Evolutionary conservation across 352 stramenopile genomes (phyloP).

Genomic region (Phytophthora europaea): DNA sequence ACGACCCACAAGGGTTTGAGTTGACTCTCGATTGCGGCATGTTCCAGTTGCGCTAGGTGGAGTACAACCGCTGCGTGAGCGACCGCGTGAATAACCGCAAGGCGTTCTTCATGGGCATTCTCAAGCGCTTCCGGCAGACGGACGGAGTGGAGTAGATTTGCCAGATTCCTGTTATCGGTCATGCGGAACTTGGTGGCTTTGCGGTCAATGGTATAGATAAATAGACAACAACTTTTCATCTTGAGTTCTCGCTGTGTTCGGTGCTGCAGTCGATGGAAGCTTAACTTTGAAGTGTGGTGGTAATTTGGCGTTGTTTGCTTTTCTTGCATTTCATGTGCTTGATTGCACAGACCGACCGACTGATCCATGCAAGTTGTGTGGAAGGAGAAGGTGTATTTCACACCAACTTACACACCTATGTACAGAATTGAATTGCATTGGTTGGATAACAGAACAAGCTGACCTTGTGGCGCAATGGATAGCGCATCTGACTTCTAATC

Average conservation of each 20-base stretch:
- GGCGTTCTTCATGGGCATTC: slow-evolving; percentile 92
- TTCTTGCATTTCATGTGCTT: background rate
- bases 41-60: slow-evolving; percentile 11
- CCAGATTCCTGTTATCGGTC: background rate
- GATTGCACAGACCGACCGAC: no score
- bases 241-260: background rate
- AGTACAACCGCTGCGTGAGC: slow-evolving; percentile 81
- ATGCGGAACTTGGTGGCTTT: background rate
- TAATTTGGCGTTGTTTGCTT: background rate
- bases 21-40: background rate
- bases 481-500: slow-evolving; percentile 67
- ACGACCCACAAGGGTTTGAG: background rate
- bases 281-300: background rate
- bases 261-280: background rate
- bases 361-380: background rate
- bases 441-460: background rate
- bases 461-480: slow-evolving; percentile 58
- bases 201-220: slow-evolving; percentile 30
- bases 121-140: slow-evolving; percentile 84
- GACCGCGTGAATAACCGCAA: slow-evolving; percentile 87
- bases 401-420: slow-evolving; percentile 4
- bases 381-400: background rate
- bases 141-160: slow-evolving; percentile 59
- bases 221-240: slow-evolving; percentile 22
- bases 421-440: background rate